Evolutionary conservation across 345 rosid species (phyloP), one percentile per base, ranked within the genome.

Genomic region (Brassica rapa): DNA sequence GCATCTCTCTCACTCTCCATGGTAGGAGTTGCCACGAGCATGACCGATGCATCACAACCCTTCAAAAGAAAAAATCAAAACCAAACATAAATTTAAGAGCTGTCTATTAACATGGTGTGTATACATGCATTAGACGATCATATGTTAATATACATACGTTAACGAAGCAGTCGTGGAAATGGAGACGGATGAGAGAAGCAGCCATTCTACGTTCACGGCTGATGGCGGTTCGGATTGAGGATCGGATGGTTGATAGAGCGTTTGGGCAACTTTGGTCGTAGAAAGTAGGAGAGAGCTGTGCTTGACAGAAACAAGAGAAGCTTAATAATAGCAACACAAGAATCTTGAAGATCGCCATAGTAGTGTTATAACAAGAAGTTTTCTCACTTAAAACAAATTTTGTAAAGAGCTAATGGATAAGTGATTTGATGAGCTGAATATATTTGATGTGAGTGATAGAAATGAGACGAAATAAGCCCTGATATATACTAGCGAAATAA

Each of bases 141-240:
- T 0, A 33, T 41, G 19, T 37, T 39, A 7, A n/a, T 3, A 46
- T 14, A 39, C 69, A 10, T 81, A 81, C 83, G 27, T 71, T 77
- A 66, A 88, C 90, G 3, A 89, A 89, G 60, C 89, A 89, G 15
- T 89, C 89, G 4, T 84, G 92, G 81, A 89, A 89, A 57, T 87
- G 90, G 33, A 89, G 89, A 70, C 88, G 93, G 74, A 88, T 70
- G 25, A 88, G 87, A 33, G 87, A 87, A 9, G 89, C 89, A 4
- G 89, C 91, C 89, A 89, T 87, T 61, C 91, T 72, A 33, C 85
- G 86, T 61, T 89, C 89, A 8, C 81, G 77, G 23, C 77, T 77
- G 15, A 81, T 81, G 0, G 84, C 77, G 1, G 74, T 72, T 53
- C 84, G 77, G 61, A 81, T 72, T 4, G 81, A 66, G 8, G 89